Base-by-base conservation (phyloP, 1,284 basidiomycete species). In the Austropuccinia psidii region DNA sequence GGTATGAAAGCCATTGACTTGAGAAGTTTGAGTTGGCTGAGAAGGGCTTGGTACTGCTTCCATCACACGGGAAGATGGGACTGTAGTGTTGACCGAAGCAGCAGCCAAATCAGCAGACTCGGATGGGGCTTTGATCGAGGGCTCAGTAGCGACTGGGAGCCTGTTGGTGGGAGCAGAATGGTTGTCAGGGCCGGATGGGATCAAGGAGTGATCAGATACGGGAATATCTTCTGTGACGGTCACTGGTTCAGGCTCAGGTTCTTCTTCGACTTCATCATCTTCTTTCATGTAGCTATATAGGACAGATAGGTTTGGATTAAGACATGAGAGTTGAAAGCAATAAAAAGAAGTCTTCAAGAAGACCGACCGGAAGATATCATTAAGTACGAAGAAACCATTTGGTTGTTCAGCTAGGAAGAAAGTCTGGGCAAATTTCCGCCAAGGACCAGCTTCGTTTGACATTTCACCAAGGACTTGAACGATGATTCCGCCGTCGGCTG, bases 401-500 rank as follows among this genome's bases (percentile, higher is more conserved):
- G 93, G 92, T 83, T 99, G 96, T 82, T 97, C 92, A 58, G 96
- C 96, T 73, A 99, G 89, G 89, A 98, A 98, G 85, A 99, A 98
- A 17, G 95, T 98, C 84, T 98, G 96, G 27, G 93, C 93, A 80
- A 99, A 99, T 84, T 98, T 98, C 80, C 89, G 89, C 96, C 96
- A 99, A 3, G 90, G 85, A 29, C 81, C 82, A 75, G 90, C 89
- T 75, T 87, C 86, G 83, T 96, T 96, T 75, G 90, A 93, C 88
- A 98, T 93, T 84, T 98, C 95, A 77, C 96, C 96, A 78, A 98
- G 93, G 81, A 98, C 96, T 83, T 98, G 94, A 81, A 99, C 93
- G 83, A 98, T 89, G 83, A 99, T 98, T 66, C 96, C 96, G 75
- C 91, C 91, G 77, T 90, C 89, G 74, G 91, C 90, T 55, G 93